Conservation (phyloP, 345 rosid genomes). For the Aquilaria yunnanensis region DNA sequence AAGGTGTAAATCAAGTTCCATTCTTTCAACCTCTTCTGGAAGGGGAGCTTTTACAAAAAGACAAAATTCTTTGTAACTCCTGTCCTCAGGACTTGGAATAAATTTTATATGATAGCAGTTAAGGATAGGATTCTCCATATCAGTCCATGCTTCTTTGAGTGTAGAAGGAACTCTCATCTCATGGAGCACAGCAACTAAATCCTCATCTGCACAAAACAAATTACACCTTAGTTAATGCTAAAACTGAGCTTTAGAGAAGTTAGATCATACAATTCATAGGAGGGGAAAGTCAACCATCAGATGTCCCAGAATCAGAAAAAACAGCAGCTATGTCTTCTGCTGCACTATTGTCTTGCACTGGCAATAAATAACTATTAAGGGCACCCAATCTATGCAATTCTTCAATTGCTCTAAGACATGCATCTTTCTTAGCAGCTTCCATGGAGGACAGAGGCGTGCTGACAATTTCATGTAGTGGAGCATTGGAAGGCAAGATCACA, state of each 20-base stretch:
- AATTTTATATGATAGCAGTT: constrained; percentile 54
- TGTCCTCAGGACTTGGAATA: constrained; percentile 64
- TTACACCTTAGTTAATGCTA: constrained; percentile 3
- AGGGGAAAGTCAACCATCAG: constrained; percentile 43
- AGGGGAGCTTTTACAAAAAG: constrained; percentile 74
- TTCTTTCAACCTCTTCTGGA: constrained; percentile 68
- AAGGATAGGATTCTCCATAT: constrained; percentile 28
- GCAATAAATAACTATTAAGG: constrained; percentile 62
- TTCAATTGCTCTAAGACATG: constrained; percentile 75
- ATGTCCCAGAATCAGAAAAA: constrained; percentile 27
- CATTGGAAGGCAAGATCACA: constrained; percentile 71
- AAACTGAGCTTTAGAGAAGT: not conserved
- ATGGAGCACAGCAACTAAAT: constrained; percentile 52
- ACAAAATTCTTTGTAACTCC: constrained; percentile 66
- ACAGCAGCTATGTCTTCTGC: constrained; percentile 32
- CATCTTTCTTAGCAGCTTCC: constrained; percentile 80
- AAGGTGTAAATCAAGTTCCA: constrained; percentile 84
- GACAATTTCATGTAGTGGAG: constrained; percentile 58
- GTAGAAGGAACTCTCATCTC: constrained; percentile 72
- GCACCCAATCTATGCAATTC: constrained; percentile 78
- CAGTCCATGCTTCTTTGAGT: constrained; percentile 55
- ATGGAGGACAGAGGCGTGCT: constrained; percentile 53
- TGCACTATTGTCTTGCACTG: constrained; percentile 26
- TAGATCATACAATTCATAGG: not conserved
- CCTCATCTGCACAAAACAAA: constrained; percentile 40